These are phyloP conservation scores for Acanthamoeba polyphaga DNA, from an alignment of 208 protist genomes.

Conservation along the genomic window DNA sequence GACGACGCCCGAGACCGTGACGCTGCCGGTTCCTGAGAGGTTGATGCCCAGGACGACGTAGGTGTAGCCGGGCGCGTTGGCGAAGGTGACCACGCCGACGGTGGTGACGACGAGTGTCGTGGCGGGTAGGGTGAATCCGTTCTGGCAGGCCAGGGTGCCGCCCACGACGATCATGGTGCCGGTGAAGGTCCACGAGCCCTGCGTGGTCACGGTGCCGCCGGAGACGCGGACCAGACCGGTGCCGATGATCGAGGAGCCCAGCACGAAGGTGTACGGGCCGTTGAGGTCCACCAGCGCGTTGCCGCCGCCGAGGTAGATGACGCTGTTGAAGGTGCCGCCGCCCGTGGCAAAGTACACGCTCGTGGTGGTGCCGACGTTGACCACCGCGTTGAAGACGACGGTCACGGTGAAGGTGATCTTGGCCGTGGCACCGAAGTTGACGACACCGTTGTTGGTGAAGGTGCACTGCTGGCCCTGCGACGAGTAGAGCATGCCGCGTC, in stretches of 20 bases:
- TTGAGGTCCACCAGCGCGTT: conserved; percentile 47
- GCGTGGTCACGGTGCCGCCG: conserved; percentile 31
- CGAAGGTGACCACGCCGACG: conserved; percentile 9
- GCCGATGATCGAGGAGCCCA: conserved; percentile 7
- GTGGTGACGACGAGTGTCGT: conserved; percentile 26
- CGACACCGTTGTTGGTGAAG: conserved; percentile 63
- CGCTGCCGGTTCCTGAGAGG: conserved; percentile 10
- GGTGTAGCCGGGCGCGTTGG: neutral
- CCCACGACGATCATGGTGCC: conserved; percentile 34
- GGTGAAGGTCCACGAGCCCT: conserved; percentile 18
- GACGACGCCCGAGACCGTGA: conserved; percentile 49
- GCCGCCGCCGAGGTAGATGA: conserved; percentile 11
- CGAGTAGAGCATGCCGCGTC: conserved; percentile 49
- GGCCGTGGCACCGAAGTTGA: conserved; percentile 44
- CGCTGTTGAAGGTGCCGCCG: conserved; percentile 37
- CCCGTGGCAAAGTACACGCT: conserved; percentile 39
- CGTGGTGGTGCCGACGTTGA: conserved; percentile 8
- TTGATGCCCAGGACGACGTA: conserved; percentile 39
- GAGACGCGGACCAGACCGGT: conserved; percentile 47
- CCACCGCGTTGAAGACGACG: conserved; percentile 22
- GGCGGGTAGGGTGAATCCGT: conserved; percentile 5
- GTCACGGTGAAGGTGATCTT: conserved; percentile 38
- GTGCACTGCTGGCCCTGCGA: conserved; percentile 67
- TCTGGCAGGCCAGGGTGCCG: conserved; percentile 26
- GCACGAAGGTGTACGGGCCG: conserved; percentile 52